Evolutionary conservation across 495 filamentous ascomycete species (phyloP), one percentile per base, ranked within the genome.

Genomic region (Aspergillus mulundensis): DNA sequence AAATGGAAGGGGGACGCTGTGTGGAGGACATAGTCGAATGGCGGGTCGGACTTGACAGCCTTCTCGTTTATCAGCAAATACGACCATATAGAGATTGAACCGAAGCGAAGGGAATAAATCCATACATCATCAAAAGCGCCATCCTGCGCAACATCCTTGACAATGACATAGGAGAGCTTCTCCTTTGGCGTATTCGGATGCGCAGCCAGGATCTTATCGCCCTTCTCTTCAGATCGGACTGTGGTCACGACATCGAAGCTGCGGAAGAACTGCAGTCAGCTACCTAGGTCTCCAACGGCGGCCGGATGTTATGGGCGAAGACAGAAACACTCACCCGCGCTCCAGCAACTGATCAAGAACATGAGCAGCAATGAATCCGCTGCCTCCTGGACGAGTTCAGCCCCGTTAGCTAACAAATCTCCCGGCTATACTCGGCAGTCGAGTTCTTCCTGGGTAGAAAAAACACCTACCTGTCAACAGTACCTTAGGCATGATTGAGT

Each of bases 1-100:
- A 81, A 88, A 66, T 92, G 88, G 74, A 95, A 95, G 4, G 92
- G 91, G 12, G 84, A 87, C 2, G 93, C 91, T 0, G 90, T 95
- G 70, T 97, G 92, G 45, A 96, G 75, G 21, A 97, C 90, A 57
- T 84, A 86, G 56, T 93, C 91, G 57, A 96, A 85, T 3, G 85
- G 87, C 1, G 88, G 87, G 46, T 82, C 71, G 15, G 79, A 83
- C 68, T 83, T 82, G 54, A 91, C 83, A 15, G 88, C 74, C 75
- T 77, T n/a, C n/a, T n/a, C n/a, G n/a, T n/a, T n/a, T n/a, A n/a
- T n/a, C n/a, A n/a, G n/a, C n/a, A n/a, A n/a, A n/a, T n/a, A n/a
- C n/a, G n/a, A n/a, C n/a, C n/a, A n/a, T n/a, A 36, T 11, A 36
- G 7, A n/a, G 25, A 28, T 4, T 8, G 25, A 28, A 7, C 12